Conservation (phyloP, 2,329 filamentous ascomycete species). For the Nemania sp. region DNA sequence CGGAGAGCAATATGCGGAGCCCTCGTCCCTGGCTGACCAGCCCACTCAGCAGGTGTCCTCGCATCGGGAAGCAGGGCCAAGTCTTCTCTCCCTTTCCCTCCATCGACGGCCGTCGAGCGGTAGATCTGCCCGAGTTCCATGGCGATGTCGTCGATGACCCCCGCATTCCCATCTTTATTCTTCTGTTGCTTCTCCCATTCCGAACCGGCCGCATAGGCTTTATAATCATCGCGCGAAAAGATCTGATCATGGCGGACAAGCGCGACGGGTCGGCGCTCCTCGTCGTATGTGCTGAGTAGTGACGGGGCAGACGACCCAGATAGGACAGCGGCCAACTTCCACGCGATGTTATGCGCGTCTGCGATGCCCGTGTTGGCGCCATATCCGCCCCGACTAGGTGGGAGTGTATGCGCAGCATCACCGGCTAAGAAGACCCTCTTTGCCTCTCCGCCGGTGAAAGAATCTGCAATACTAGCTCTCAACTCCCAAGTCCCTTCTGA, state of each 20-base stretch:
- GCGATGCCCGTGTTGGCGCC: slow-evolving; percentile 11
- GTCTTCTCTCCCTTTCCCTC: background rate
- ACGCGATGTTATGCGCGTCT: slow-evolving; percentile 9
- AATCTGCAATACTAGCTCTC: slow-evolving; percentile 3
- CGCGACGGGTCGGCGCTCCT: slow-evolving; percentile 50
- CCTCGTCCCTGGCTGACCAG: slow-evolving; percentile 5
- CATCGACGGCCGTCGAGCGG: background rate
- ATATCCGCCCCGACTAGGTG: background rate
- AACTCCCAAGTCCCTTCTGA: background rate
- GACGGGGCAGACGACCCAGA: slow-evolving; percentile 27
- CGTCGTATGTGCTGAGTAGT: slow-evolving; percentile 52
- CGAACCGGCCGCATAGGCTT: background rate
- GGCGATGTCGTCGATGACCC: background rate
- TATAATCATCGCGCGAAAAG: slow-evolving; percentile 9
- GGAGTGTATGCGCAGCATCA: slow-evolving; percentile 7
- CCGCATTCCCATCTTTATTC: background rate
- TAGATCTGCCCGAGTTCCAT: background rate
- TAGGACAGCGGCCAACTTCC: slow-evolving; percentile 43
- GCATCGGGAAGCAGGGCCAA: background rate
- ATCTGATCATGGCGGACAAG: slow-evolving; percentile 6
- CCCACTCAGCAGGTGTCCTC: slow-evolving; percentile 4
- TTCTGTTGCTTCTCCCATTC: background rate
- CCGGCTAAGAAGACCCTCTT: slow-evolving; percentile 7
- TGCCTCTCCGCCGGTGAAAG: background rate
- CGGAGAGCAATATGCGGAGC: slow-evolving; percentile 5